phyloP scores from a whole-genome alignment of 179 eudicot species.

The Beta corolliflora region DNA sequence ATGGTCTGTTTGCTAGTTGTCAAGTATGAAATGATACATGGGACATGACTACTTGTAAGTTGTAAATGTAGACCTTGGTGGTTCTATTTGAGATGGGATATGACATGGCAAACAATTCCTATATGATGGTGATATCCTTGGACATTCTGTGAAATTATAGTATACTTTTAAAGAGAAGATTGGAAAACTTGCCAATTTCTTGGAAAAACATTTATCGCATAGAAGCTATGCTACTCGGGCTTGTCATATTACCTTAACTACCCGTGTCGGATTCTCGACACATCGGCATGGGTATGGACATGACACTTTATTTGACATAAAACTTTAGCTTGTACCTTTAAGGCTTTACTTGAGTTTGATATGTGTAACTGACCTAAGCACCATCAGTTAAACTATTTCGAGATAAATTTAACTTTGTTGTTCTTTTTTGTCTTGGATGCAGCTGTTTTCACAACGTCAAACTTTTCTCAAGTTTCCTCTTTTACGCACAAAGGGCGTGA shows the following conservation, averaged over 20 bases:
- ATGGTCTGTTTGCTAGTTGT: neutral
- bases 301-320: neutral
- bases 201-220: too few relatives aligned
- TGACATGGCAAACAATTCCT: neutral
- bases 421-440: slow-evolving; percentile 23
- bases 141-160: neutral
- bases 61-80: neutral
- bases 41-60: neutral
- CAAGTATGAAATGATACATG: neutral
- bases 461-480: slow-evolving; percentile 68
- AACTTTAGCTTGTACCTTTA: neutral
- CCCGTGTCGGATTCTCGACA: too few relatives aligned
- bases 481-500: slow-evolving; percentile 56
- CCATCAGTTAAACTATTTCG: neutral
- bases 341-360: slow-evolving; percentile 1
- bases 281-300: too few relatives aligned
- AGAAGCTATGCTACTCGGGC: too few relatives aligned
- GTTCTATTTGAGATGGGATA: neutral
- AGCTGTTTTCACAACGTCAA: slow-evolving; percentile 70
- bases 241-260: too few relatives aligned
- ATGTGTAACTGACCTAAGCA: neutral
- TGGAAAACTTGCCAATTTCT: too few relatives aligned
- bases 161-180: neutral
- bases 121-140: neutral
- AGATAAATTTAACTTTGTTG: neutral